A percentile compares a stretch with the other conserved stretches of the same genome.
Conservation (phyloP, 1,284 basidiomycete species). For the Violaceomyces palustris region DNA sequence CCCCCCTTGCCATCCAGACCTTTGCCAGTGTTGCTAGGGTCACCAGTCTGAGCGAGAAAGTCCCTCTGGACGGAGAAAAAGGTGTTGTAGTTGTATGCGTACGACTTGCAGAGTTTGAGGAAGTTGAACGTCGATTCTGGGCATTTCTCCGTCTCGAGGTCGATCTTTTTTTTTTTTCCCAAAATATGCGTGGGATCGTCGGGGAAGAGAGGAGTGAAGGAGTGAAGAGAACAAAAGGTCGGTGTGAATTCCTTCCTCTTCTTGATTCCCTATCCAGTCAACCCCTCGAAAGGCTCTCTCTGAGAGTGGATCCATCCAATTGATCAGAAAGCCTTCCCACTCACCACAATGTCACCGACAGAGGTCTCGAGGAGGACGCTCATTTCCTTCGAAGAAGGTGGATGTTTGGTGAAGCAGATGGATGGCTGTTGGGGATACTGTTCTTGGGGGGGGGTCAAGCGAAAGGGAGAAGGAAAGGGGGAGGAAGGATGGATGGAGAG, state of each 20-base stretch:
- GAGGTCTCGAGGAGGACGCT: constrained; percentile 94
- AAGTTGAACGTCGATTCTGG: constrained; percentile 91
- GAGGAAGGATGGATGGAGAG: no score
- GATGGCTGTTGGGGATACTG: no score
- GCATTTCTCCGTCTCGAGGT: constrained; percentile 84
- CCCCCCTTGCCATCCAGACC: no score
- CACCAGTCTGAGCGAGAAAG: constrained; percentile 89
- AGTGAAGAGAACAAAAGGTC: not conserved
- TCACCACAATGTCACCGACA: constrained; percentile 76
- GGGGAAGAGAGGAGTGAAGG: not conserved
- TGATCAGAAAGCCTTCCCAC: not conserved
- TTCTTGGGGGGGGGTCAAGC: no score
- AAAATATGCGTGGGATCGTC: not conserved
- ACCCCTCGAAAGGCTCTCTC: no score
- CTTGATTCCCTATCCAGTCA: no score
- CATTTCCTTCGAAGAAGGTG: constrained; percentile 60
- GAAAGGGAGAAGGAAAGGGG: no score
- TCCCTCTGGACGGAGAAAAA: constrained; percentile 86
- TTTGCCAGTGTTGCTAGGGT: constrained; percentile 88
- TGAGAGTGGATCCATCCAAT: not conserved
- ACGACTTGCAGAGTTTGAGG: constrained; percentile 90
- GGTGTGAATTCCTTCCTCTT: no score
- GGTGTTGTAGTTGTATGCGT: constrained; percentile 90
- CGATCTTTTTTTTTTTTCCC: no score
- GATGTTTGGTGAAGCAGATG: no score